A percentile compares a stretch with the other conserved stretches of the same genome.
These are phyloP conservation scores for Candida loeiensis DNA, from an alignment of 805 yeast genomes.

Conservation along the genomic window DNA sequence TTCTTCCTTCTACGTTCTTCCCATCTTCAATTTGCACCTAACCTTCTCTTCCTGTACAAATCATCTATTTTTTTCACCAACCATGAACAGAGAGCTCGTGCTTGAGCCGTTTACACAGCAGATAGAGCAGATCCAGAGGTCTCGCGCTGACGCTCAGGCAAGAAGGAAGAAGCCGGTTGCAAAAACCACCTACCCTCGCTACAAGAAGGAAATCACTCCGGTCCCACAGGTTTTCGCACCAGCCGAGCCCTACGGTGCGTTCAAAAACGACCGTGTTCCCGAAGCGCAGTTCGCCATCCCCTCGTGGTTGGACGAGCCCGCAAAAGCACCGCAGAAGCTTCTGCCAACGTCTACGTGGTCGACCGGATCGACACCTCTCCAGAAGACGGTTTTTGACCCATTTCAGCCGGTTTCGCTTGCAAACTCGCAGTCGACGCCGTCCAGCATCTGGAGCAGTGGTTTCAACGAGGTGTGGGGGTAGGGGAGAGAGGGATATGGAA, in stretches of 20 bases:
- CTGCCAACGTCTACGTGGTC: neutral
- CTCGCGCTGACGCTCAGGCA: constrained; percentile 25
- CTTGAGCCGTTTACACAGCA: constrained; percentile 34
- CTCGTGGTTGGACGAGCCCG: neutral
- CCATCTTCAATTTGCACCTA: neutral
- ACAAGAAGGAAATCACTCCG: constrained; percentile 3
- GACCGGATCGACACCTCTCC: neutral
- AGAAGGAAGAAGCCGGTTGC: constrained; percentile 4
- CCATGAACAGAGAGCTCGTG: constrained; percentile 6
- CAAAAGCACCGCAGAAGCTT: neutral
- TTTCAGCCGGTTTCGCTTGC: constrained; percentile 18
- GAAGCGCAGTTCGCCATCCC: neutral
- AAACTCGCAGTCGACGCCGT: constrained; percentile 7
- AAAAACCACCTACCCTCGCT: neutral
- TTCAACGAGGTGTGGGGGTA: constrained; percentile 31
- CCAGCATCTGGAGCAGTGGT: constrained; percentile 25
- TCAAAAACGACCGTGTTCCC: neutral
- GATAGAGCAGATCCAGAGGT: constrained; percentile 29
- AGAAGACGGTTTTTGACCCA: constrained; percentile 22
- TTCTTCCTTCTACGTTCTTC: no score
- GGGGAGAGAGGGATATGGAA: neutral
- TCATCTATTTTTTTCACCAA: neutral
- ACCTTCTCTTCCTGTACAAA: no score
- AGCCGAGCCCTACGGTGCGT: constrained; percentile 2
- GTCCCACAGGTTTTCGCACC: constrained; percentile 6